A percentile compares a stretch with the other conserved stretches of the same genome.
phyloP scores from a whole-genome alignment of 371 early-diverging fungal genomes.

The Massospora cicadina region DNA sequence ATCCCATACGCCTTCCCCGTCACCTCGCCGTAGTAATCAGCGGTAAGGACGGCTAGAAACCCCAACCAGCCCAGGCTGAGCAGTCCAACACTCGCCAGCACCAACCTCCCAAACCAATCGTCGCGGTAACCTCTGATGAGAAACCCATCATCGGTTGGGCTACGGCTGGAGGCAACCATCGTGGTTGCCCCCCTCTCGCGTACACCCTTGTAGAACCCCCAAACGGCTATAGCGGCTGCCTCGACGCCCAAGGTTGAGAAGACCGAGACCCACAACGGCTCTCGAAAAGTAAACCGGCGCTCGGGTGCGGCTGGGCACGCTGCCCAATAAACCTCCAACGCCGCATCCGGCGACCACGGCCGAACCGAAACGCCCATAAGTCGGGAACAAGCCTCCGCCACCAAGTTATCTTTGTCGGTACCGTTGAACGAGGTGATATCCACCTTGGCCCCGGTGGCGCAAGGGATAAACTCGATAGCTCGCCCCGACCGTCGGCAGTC shows the following conservation, averaged over 20 bases:
- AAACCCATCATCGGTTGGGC: slow-evolving; percentile 13
- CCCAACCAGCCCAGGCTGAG: slow-evolving; percentile 43
- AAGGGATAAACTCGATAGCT: neutral
- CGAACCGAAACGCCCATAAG: slow-evolving; percentile 15
- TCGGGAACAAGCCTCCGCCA: slow-evolving; percentile 23
- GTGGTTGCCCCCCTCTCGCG: slow-evolving; percentile 1
- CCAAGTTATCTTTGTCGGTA: slow-evolving; percentile 22
- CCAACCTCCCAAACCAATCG: slow-evolving; percentile 33
- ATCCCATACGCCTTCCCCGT: slow-evolving; percentile 20
- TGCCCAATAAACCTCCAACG: slow-evolving; percentile 14
- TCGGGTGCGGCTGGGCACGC: slow-evolving; percentile 25
- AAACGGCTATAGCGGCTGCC: slow-evolving; percentile 20
- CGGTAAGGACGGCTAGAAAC: slow-evolving; percentile 37
- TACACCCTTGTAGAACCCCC: slow-evolving; percentile 27
- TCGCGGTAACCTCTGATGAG: slow-evolving; percentile 40
- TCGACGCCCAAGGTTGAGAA: slow-evolving; percentile 22
- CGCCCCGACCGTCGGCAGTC: slow-evolving; percentile 14
- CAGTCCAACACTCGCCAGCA: slow-evolving; percentile 26
- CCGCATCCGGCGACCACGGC: slow-evolving; percentile 19
- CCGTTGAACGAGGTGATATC: slow-evolving; percentile 30
- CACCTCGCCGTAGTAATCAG: slow-evolving; percentile 44
- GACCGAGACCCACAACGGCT: slow-evolving; percentile 38
- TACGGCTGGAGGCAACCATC: slow-evolving; percentile 8
- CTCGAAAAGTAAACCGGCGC: slow-evolving; percentile 28
- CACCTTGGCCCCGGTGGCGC: slow-evolving; percentile 19